Evolutionary conservation across 1,284 basidiomycete genomes (phyloP).

Genomic region (Ustilago tritici): DNA sequence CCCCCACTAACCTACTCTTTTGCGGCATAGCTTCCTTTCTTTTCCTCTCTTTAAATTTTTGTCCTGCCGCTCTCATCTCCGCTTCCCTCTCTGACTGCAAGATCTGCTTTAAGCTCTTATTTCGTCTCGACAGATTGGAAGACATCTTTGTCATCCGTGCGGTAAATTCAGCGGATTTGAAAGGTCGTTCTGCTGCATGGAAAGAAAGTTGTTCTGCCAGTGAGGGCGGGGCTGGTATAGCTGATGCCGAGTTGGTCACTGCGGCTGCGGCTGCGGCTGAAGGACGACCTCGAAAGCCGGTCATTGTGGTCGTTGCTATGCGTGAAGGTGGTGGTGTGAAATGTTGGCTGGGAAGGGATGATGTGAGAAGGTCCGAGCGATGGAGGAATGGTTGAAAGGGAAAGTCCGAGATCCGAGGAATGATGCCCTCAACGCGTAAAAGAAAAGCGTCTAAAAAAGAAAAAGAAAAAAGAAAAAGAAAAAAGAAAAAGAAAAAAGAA

Average conservation of each 20-base stretch:
- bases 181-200: conserved; percentile 40
- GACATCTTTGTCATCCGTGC: conserved; percentile 43
- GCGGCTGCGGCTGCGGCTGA: conserved; percentile 19
- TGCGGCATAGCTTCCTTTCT: conserved; percentile 23
- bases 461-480: background rate
- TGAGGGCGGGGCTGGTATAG: conserved; percentile 44
- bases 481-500: background rate
- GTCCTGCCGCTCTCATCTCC: conserved; percentile 42
- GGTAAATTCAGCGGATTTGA: conserved; percentile 47
- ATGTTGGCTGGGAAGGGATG: background rate
- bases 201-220: conserved; percentile 51
- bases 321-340: background rate
- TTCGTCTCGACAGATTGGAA: conserved; percentile 50
- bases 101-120: conserved; percentile 65
- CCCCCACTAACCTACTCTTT: conserved; percentile 40
- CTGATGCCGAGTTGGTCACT: conserved; percentile 14
- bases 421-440: background rate
- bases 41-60: conserved; percentile 46
- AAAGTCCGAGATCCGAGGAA: conserved; percentile 11
- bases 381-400: background rate
- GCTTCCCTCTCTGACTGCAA: conserved; percentile 60
- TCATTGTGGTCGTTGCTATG: background rate
- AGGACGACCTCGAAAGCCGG: conserved; percentile 19
- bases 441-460: background rate
- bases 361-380: conserved; percentile 4